These are phyloP conservation scores for Gossypium rotundifolium DNA, from an alignment of 345 rosid genomes.

Conservation along the genomic window DNA sequence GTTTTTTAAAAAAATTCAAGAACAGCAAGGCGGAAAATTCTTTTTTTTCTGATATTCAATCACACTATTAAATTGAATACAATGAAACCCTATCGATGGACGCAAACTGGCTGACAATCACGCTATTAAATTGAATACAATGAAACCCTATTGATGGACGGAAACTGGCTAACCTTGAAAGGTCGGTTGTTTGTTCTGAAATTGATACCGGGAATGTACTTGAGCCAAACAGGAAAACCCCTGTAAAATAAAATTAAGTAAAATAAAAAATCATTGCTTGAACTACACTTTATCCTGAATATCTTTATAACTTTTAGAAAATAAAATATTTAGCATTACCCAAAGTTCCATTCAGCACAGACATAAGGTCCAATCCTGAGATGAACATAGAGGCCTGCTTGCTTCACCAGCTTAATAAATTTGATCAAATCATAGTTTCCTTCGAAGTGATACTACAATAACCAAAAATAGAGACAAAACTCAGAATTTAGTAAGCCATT, in stretches of 20 bases:
- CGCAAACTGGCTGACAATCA: not conserved
- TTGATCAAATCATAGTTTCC: constrained; percentile 88
- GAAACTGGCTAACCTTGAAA: constrained; percentile 60
- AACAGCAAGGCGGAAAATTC: not conserved
- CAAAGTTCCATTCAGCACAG: constrained; percentile 98
- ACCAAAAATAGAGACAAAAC: constrained; percentile 12
- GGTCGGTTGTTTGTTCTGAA: constrained; percentile 95
- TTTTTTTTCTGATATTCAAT: not conserved
- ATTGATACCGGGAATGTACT: constrained; percentile 86
- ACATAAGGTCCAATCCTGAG: constrained; percentile 98
- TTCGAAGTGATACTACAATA: constrained; percentile 66
- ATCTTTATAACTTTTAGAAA: not conserved
- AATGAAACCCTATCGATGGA: constrained; percentile 18
- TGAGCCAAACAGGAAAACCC: constrained; percentile 99
- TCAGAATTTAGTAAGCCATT: not conserved
- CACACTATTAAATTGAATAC: not conserved
- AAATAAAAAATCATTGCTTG: constrained; percentile 15
- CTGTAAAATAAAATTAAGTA: constrained; percentile 35
- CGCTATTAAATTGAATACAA: not conserved
- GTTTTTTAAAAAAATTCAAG: not conserved
- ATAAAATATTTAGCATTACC: constrained; percentile 38
- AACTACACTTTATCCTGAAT: not conserved
- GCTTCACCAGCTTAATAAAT: constrained; percentile 75
- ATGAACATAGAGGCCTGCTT: constrained; percentile 89
- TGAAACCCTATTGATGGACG: constrained; percentile 19